Evolutionary conservation across 179 eudicot genomes (phyloP), one percentile per base, ranked within the genome.

Genomic region (Pouteria campechiana): DNA sequence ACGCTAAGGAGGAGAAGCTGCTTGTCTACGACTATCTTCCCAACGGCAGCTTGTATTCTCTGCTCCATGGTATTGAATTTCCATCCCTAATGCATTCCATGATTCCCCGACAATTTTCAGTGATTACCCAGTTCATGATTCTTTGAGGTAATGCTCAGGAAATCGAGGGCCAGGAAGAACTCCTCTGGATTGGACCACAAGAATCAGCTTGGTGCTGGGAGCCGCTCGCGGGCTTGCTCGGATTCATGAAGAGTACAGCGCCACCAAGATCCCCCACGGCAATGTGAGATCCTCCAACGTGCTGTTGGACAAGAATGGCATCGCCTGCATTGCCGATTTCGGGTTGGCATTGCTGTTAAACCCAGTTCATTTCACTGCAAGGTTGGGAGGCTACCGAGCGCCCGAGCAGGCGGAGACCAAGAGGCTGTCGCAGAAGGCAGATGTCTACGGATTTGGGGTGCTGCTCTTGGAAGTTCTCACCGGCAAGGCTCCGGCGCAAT

Each of bases 391-490:
- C 2, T 82, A 86, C 76, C 67, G 41, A 42, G 84, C 97, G 10
- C 97, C 95, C 0, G 97, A 89, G 36, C 97, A 89, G 50, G 20
- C 63, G 0, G 85, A 81, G 55, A 49, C 62, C 53, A 86, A 90
- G 44, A 63, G 73, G 25, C 84, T 90, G 16, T 86, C 98, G 13
- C 98, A 89, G 27, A 79, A 78, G 49, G 72, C 97, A 13, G 97
- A 89, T 50, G 93, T 89, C 14, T 89, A 80, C 57, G 72, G 92
- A 55, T 88, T 88, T n/a, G 97, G 97, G 0, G 87, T 88, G 3
- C 32, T 86, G 38, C 31, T 82, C 23, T 64, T 86, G 4, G 96
- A 86, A 52, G 79, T 84, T 10, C 76, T 89, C 11, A 84, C 97
- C 0, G 97, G 95, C n/a, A 69, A 60, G 57, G 70, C 80, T 32